These are phyloP conservation scores for Metschnikowia amazonensis DNA, from an alignment of 805 yeast species.

Conservation along the genomic window DNA sequence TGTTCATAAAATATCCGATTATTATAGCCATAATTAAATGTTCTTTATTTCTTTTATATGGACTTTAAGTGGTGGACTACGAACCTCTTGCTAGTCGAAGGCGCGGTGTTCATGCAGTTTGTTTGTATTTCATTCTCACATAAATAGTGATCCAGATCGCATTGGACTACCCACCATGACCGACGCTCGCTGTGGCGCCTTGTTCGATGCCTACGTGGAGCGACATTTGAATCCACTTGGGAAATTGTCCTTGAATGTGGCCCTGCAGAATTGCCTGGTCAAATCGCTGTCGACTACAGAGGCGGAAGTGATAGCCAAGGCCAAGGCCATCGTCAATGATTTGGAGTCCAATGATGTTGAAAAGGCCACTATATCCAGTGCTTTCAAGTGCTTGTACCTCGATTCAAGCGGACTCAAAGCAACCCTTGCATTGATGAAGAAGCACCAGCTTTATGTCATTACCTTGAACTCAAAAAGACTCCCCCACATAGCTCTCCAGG, in stretches of 20 bases:
- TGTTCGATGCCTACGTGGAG: conserved; percentile 5
- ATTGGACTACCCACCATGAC: neutral
- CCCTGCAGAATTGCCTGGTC: neutral
- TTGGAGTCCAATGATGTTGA: neutral
- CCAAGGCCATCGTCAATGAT: conserved; percentile 1
- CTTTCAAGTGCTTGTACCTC: conserved; percentile 14
- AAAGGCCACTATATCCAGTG: conserved; percentile 7
- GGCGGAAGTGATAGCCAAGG: neutral
- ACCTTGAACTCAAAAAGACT: conserved; percentile 8
- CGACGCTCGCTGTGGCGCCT: conserved; percentile 4
- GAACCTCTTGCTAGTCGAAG: neutral
- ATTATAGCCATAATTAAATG: too few species aligned
- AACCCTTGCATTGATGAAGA: conserved; percentile 5
- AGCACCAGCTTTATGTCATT: conserved; percentile 15
- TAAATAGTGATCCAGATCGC: neutral
- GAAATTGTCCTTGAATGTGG: conserved; percentile 2
- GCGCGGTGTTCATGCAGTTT: conserved; percentile 6
- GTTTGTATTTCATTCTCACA: conserved; percentile 5
- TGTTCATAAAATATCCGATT: too few species aligned
- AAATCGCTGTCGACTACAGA: neutral
- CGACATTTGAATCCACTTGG: conserved; percentile 7
- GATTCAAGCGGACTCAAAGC: neutral
- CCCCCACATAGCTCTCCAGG: conserved; percentile 10
- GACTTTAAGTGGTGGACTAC: neutral
- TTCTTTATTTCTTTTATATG: too few species aligned